Evolutionary conservation across 176 grass and related monocot species (phyloP).

Genomic region (Lolium rigidum): DNA sequence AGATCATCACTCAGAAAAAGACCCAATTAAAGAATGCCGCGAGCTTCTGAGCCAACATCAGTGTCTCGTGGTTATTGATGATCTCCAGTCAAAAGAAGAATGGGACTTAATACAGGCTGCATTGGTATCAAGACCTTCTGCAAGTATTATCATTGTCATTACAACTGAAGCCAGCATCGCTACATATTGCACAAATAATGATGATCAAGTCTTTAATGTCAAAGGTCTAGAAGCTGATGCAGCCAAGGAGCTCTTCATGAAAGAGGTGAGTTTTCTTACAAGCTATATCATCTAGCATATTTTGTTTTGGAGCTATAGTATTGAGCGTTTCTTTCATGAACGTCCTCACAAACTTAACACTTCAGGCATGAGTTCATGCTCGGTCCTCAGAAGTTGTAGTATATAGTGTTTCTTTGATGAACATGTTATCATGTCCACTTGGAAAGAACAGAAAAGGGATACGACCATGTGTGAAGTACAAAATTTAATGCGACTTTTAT

Average conservation of each 20-base stretch:
- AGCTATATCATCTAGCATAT: background rate
- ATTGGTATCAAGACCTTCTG: background rate
- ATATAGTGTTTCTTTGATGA: background rate
- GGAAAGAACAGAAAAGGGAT: background rate
- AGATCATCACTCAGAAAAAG: background rate
- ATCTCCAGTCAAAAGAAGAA: constrained; percentile 5
- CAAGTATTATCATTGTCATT: constrained; percentile 23
- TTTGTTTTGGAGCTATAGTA: background rate
- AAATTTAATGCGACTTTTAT: background rate
- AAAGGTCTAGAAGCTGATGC: constrained; percentile 12
- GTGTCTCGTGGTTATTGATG: constrained; percentile 19
- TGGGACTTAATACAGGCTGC: constrained; percentile 7
- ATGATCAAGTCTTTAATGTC: background rate
- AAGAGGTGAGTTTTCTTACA: constrained; percentile 12
- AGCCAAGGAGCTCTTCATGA: constrained; percentile 1
- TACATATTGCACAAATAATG: background rate
- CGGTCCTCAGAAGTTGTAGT: no score
- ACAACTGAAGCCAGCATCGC: constrained; percentile 27
- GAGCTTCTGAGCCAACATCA: background rate
- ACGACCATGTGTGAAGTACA: background rate
- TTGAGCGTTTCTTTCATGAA: background rate
- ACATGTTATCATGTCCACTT: background rate
- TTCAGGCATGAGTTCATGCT: background rate
- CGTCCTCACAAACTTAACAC: background rate
- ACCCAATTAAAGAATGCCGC: background rate